A percentile compares a stretch with the other conserved stretches of the same genome.
phyloP scores from a whole-genome alignment of 179 eudicot genomes.

The Silene vulgaris region DNA sequence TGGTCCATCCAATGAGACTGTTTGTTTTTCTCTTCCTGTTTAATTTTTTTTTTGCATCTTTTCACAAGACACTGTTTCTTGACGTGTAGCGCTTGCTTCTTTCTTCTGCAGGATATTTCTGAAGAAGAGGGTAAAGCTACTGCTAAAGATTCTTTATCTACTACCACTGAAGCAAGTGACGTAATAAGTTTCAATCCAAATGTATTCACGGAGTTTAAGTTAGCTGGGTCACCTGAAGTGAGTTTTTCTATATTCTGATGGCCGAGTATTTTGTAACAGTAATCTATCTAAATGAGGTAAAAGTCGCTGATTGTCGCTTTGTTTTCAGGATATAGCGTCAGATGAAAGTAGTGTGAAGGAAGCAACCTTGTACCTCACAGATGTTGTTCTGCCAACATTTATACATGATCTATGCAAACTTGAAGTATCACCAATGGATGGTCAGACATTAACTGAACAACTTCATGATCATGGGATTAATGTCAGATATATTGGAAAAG shows the following conservation, averaged over 20 bases:
- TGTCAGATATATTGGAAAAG: constrained; percentile 92
- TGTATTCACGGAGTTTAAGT: constrained; percentile 82
- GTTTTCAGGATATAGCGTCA: constrained; percentile 70
- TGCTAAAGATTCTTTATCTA: constrained; percentile 33
- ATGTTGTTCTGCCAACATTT: constrained; percentile 69
- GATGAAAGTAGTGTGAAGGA: constrained; percentile 87
- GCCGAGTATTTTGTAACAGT: constrained; percentile 1
- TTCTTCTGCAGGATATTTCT: constrained; percentile 33
- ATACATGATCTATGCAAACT: constrained; percentile 83
- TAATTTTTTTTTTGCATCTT: not conserved
- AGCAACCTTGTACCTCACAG: constrained; percentile 61
- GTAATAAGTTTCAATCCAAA: constrained; percentile 78
- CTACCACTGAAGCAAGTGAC: constrained; percentile 33
- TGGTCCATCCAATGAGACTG: not conserved
- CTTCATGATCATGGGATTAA: constrained; percentile 98
- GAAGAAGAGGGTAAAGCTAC: constrained; percentile 33
- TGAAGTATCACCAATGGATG: constrained; percentile 99
- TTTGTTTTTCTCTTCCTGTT: not conserved
- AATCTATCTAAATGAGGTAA: not conserved
- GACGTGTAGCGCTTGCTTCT: constrained; percentile 2
- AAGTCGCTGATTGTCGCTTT: constrained; percentile 6
- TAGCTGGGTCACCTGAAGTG: constrained; percentile 80
- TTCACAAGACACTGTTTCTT: not conserved
- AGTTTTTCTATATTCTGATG: constrained; percentile 11
- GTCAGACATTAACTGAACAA: constrained; percentile 95